Percentiles rank a stretch among this genome's conserved stretches.
phyloP scores from a whole-genome alignment of 495 filamentous ascomycete genomes.

The Cryomyces antarcticus region DNA sequence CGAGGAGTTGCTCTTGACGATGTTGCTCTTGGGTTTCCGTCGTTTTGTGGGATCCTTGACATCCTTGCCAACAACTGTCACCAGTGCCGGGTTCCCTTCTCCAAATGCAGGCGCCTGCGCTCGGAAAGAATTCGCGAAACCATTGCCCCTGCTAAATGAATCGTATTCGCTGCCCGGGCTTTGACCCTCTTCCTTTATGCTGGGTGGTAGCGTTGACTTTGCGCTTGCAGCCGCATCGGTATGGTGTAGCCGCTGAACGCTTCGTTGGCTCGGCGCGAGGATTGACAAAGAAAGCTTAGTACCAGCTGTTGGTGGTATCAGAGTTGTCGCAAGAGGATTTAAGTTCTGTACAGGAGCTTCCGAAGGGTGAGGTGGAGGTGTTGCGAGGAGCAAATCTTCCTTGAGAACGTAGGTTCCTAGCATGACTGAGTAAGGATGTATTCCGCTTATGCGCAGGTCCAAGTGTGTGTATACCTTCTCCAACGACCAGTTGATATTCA shows the following conservation, averaged over 20 bases:
- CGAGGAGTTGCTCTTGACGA: conserved; percentile 92
- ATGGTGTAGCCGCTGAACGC: conserved; percentile 32
- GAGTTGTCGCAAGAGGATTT: conserved; percentile 74
- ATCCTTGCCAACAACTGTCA: conserved; percentile 23
- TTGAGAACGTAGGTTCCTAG: conserved; percentile 71
- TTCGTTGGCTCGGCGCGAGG: conserved; percentile 38
- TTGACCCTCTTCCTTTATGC: conserved; percentile 17
- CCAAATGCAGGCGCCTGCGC: conserved; percentile 49
- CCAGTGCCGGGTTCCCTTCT: conserved; percentile 61
- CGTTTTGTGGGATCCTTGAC: conserved; percentile 60
- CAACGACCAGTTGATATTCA: conserved; percentile 66
- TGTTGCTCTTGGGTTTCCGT: conserved; percentile 89
- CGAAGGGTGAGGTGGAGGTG: conserved; percentile 83
- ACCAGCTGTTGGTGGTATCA: conserved; percentile 59
- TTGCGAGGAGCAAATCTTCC: conserved; percentile 81
- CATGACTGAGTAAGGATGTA: conserved; percentile 5
- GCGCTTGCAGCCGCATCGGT: conserved; percentile 25
- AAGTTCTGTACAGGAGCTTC: conserved; percentile 69
- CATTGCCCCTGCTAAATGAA: background rate
- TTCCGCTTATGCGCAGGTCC: conserved; percentile 1
- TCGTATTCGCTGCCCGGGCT: background rate
- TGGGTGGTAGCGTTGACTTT: conserved; percentile 21
- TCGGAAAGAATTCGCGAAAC: background rate
- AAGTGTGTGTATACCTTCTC: conserved; percentile 47
- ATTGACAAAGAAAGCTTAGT: conserved; percentile 67